Evolutionary conservation across 2,329 filamentous ascomycete species (phyloP).

Genomic region (Ophiobolus disseminans): DNA sequence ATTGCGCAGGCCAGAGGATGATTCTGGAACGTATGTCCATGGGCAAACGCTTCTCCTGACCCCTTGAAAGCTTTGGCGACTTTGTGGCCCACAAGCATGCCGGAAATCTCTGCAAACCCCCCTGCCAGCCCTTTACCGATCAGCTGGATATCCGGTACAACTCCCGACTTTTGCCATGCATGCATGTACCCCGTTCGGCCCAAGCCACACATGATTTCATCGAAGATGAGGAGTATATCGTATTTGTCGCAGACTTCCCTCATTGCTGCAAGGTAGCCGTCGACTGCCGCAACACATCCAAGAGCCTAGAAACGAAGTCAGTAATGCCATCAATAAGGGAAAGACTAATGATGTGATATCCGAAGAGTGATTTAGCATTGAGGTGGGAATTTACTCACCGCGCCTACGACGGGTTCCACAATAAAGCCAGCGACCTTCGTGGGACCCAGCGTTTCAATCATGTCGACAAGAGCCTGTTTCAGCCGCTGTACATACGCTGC

Average conservation of each 20-base stretch:
- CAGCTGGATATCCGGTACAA: constrained; percentile 70
- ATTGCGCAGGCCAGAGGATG: constrained; percentile 67
- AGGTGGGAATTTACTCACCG: constrained; percentile 57
- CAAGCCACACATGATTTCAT: constrained; percentile 78
- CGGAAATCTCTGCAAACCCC: constrained; percentile 69
- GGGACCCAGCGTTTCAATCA: constrained; percentile 68
- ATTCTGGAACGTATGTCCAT: constrained; percentile 70
- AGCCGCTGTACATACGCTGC: constrained; percentile 67
- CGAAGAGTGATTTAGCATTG: background rate
- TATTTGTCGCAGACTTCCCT: constrained; percentile 72
- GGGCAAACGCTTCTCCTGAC: constrained; percentile 59
- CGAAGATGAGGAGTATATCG: constrained; percentile 76
- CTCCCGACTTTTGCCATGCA: constrained; percentile 66
- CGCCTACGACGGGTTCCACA: constrained; percentile 75
- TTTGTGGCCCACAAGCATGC: constrained; percentile 61
- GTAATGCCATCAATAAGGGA: no score
- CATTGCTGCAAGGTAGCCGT: constrained; percentile 74
- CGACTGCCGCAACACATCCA: constrained; percentile 70
- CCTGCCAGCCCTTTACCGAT: constrained; percentile 71
- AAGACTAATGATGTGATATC: background rate
- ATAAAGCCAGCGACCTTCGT: constrained; percentile 71
- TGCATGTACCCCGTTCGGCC: constrained; percentile 66
- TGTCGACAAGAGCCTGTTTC: constrained; percentile 69
- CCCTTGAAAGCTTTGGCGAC: constrained; percentile 58
- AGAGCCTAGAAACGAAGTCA: constrained; percentile 58